A percentile compares a stretch with the other conserved stretches of the same genome.
Evolutionary conservation across 2,329 filamentous ascomycete genomes (phyloP).

Genomic region (Calonectria crousiana): DNA sequence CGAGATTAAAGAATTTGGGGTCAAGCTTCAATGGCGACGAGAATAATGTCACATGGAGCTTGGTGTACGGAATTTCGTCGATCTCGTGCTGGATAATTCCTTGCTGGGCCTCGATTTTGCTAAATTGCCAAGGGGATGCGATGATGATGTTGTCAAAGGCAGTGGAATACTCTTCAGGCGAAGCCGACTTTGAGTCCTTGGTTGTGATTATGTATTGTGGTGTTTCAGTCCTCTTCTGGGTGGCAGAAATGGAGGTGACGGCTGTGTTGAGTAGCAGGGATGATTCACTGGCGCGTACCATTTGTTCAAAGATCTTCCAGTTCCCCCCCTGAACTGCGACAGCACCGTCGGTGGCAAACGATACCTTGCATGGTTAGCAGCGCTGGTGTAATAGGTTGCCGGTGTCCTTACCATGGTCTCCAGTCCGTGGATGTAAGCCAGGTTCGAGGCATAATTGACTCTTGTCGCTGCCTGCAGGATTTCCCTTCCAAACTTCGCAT

Average conservation of each 20-base stretch:
- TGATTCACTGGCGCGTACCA: constrained; percentile 76
- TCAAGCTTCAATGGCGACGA: constrained; percentile 81
- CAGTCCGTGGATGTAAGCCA: constrained; percentile 87
- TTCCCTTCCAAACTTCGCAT: constrained; percentile 77
- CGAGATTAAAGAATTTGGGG: constrained; percentile 78
- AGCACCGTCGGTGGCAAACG: constrained; percentile 89
- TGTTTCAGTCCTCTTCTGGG: constrained; percentile 55
- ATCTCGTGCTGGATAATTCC: constrained; percentile 77
- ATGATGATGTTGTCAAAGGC: constrained; percentile 85
- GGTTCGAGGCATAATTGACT: constrained; percentile 94
- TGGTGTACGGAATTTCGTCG: constrained; percentile 86
- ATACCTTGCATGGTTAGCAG: constrained; percentile 65
- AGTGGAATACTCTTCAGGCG: constrained; percentile 58
- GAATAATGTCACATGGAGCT: constrained; percentile 91
- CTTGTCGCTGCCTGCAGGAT: constrained; percentile 91
- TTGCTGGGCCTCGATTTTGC: constrained; percentile 73
- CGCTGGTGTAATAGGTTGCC: too few relatives aligned
- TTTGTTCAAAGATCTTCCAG: constrained; percentile 91
- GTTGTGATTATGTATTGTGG: constrained; percentile 63
- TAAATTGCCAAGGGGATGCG: constrained; percentile 86
- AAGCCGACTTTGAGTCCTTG: constrained; percentile 37
- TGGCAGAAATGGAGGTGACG: constrained; percentile 70
- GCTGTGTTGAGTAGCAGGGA: constrained; percentile 74
- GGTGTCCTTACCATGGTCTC: constrained; percentile 76
- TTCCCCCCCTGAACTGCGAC: constrained; percentile 86